Conservation (phyloP, 1,284 basidiomycete species). For the Leccinum fallax region DNA sequence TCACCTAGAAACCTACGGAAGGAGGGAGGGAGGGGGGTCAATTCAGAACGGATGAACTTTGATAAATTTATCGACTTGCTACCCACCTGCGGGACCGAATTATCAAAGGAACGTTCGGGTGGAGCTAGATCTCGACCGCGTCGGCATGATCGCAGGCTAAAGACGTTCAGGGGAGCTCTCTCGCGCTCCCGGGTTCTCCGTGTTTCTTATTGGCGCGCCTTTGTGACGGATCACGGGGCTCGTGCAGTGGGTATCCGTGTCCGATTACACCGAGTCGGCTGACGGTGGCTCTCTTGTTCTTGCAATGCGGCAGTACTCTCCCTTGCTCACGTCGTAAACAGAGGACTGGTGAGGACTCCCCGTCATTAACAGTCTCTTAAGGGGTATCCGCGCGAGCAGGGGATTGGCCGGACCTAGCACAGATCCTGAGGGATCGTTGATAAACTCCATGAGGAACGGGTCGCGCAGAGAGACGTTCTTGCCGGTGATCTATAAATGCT, state of each 20-base stretch:
- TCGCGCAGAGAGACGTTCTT: constrained; percentile 1
- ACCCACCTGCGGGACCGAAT: constrained; percentile 8
- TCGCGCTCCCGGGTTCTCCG: neutral
- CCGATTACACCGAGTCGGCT: neutral
- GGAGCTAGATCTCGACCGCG: neutral
- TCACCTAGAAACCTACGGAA: neutral
- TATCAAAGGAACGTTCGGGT: neutral
- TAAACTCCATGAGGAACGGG: constrained; percentile 13
- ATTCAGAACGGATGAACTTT: neutral
- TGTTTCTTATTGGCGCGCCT: neutral
- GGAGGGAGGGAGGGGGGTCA: neutral
- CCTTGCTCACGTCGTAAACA: constrained; percentile 18
- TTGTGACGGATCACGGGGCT: constrained; percentile 6
- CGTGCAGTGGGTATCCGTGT: neutral
- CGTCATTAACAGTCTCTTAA: neutral
- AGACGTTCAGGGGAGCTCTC: neutral
- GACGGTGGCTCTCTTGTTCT: neutral
- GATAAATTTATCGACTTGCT: constrained; percentile 7
- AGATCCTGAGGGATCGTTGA: constrained; percentile 21
- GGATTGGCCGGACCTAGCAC: constrained; percentile 42
- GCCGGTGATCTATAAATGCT: neutral
- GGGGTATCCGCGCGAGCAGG: neutral
- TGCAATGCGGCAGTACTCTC: constrained; percentile 4
- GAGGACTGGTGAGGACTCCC: constrained; percentile 28
- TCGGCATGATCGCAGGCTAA: neutral